A percentile compares a stretch with the other conserved stretches of the same genome.
phyloP scores from a whole-genome alignment of 345 rosid species.

The Corymbia maculata region DNA sequence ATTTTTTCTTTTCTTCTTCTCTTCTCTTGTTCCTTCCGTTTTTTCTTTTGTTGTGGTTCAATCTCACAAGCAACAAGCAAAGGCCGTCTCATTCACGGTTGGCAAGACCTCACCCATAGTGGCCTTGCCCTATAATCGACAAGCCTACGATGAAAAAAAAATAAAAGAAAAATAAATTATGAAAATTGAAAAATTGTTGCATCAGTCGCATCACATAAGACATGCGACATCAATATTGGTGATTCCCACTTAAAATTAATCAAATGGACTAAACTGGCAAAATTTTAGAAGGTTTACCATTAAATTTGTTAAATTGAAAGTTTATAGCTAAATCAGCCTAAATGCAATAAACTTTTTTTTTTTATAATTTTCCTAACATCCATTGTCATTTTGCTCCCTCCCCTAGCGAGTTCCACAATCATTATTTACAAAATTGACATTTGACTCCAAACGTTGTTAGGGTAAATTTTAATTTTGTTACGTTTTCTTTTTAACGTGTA shows the following conservation, averaged over 20 bases:
- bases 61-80: too few species aligned
- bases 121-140: too few species aligned
- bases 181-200: too few species aligned
- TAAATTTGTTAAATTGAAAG: background rate
- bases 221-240: fast-evolving
- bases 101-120: too few species aligned
- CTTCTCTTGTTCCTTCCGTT: too few species aligned
- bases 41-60: too few species aligned
- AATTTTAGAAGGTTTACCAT: too few species aligned
- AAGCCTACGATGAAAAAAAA: too few species aligned
- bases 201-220: too few species aligned
- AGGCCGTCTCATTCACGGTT: too few species aligned
- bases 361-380: background rate
- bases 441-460: background rate
- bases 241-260: fast-evolving
- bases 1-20: too few species aligned
- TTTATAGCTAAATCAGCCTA: background rate
- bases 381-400: background rate
- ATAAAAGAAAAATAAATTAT: too few species aligned
- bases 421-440: background rate
- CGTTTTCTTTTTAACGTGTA: background rate
- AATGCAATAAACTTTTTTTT: background rate
- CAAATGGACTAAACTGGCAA: fast-evolving
- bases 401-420: background rate
- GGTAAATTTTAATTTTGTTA: background rate